These are phyloP conservation scores for Colletotrichum destructivum DNA, from an alignment of 2,329 filamentous ascomycete genomes.

Conservation along the genomic window DNA sequence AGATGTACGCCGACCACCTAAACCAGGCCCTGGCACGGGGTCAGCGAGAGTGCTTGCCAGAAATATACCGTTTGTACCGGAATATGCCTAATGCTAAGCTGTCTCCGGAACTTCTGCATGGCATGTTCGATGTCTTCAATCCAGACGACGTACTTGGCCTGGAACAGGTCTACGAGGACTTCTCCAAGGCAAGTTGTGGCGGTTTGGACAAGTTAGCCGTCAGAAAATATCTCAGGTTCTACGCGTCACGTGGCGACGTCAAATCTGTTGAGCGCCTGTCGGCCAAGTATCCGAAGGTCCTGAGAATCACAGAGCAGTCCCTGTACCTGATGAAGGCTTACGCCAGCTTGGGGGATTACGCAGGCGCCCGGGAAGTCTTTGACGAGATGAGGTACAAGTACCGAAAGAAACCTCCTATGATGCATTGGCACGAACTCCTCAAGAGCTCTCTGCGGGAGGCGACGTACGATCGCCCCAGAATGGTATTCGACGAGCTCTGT, in stretches of 20 bases:
- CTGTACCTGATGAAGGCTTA: conserved; percentile 79
- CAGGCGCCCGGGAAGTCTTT: conserved; percentile 73
- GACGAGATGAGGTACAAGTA: conserved; percentile 71
- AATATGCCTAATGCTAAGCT: conserved; percentile 56
- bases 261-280: conserved; percentile 61
- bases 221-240: conserved; percentile 64
- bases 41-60: conserved; percentile 52
- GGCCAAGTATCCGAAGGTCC: conserved; percentile 57
- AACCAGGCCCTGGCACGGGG: conserved; percentile 48
- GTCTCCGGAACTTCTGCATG: conserved; percentile 56
- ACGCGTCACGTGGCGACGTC: conserved; percentile 65
- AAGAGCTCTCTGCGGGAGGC: conserved; percentile 77
- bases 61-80: conserved; percentile 64
- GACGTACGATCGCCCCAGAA: conserved; percentile 77
- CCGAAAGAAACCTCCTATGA: conserved; percentile 68
- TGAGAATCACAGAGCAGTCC: conserved; percentile 53
- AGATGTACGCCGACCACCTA: conserved; percentile 63
- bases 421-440: conserved; percentile 84
- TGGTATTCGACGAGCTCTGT: conserved; percentile 74
- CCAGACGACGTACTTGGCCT: conserved; percentile 58
- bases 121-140: conserved; percentile 61
- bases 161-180: conserved; percentile 65
- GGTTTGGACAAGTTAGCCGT: conserved; percentile 61
- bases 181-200: conserved; percentile 56
- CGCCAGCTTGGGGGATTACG: conserved; percentile 76